Percentiles rank a stretch among this genome's conserved stretches.
Conservation (phyloP, 1,284 basidiomycete species). For the Mycena sp. region DNA sequence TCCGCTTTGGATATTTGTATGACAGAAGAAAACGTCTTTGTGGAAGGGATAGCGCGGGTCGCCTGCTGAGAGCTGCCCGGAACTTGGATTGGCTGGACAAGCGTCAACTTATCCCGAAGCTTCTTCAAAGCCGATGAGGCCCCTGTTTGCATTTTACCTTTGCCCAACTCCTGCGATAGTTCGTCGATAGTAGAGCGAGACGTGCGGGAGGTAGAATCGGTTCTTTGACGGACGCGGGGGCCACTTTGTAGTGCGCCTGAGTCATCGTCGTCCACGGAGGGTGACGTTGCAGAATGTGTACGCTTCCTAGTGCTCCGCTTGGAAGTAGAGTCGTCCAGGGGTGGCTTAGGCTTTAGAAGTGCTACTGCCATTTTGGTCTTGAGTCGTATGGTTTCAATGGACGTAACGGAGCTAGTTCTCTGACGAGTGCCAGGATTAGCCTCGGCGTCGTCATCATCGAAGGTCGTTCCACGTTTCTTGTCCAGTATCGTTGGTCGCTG, state of each 20-base stretch:
- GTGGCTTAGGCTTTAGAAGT: constrained; percentile 22
- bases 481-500: neutral
- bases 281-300: constrained; percentile 21
- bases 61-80: neutral
- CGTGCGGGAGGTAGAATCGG: constrained; percentile 1
- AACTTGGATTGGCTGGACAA: neutral
- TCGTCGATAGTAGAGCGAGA: neutral
- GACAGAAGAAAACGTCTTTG: neutral
- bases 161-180: neutral
- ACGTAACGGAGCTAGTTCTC: constrained; percentile 25
- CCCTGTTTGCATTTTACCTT: neutral
- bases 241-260: constrained; percentile 2
- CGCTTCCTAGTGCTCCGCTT: constrained; percentile 20
- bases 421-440: constrained; percentile 7
- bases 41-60: neutral
- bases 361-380: constrained; percentile 5
- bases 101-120: constrained; percentile 18
- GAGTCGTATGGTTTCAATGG: constrained; percentile 27
- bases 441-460: neutral
- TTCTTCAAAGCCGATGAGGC: constrained; percentile 19
- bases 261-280: constrained; percentile 16
- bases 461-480: neutral
- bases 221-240: constrained; percentile 23
- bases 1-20: neutral
- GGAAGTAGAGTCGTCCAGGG: neutral